Percentiles rank a stretch among this genome's conserved stretches.
Conservation (phyloP, 345 rosid genomes). For the Salix dunnii region DNA sequence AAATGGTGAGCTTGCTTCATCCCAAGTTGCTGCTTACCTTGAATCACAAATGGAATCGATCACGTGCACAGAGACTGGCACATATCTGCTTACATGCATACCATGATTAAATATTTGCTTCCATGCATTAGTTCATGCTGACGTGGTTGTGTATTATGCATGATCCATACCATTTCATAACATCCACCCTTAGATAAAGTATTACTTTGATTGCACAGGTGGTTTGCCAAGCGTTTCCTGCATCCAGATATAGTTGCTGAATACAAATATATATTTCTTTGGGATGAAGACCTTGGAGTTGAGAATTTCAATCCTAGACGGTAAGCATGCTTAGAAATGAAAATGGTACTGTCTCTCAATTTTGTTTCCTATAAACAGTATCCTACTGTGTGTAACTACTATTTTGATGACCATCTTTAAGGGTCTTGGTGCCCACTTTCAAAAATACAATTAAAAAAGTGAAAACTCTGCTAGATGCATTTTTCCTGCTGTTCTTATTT, state of each 20-base stretch:
- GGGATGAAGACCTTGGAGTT: conserved; percentile 96
- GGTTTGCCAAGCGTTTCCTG: conserved; percentile 96
- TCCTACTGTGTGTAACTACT: background rate
- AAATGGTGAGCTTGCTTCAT: conserved; percentile 41
- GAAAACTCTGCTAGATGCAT: background rate
- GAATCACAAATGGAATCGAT: background rate
- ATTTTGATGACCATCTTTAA: background rate
- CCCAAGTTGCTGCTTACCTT: background rate
- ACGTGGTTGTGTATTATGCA: background rate
- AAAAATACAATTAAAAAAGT: background rate
- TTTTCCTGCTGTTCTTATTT: background rate
- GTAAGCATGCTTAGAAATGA: conserved; percentile 28
- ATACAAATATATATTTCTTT: conserved; percentile 77
- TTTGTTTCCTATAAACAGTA: background rate
- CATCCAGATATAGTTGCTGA: conserved; percentile 82
- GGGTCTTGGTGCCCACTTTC: background rate
- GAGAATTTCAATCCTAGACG: conserved; percentile 62
- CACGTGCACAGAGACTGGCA: background rate
- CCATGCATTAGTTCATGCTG: background rate
- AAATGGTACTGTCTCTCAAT: background rate
- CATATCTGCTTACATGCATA: background rate
- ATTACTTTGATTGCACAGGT: conserved; percentile 45
- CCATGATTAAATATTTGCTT: too few relatives aligned
- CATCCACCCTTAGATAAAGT: background rate
- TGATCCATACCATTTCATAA: background rate